Base-by-base conservation (phyloP, 305 asterid genomes). In the Rubia peregrina region DNA sequence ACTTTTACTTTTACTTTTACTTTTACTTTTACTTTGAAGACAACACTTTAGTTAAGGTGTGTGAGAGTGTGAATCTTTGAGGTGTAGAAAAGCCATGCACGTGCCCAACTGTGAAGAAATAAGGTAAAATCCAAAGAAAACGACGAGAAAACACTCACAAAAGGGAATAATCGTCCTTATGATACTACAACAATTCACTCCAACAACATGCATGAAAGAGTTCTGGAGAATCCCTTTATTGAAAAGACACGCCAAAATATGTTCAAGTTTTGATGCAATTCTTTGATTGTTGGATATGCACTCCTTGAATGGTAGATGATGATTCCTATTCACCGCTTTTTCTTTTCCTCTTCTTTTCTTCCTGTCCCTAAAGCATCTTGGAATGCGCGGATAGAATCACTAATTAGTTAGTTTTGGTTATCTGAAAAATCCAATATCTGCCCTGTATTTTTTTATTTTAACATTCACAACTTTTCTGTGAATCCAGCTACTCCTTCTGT, bases 151-250 rank as follows among this genome's bases (percentile, higher is more conserved):
- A 76, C 68, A 73, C 76, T 56, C 79, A 80, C 73, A 79, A 85
- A 88, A 85, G 86, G 84, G 83, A 81, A 73, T 75, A 82, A 75
- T 84, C 87, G 87, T 82, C 91, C 87, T 84, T 67, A 73, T 70
- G 75, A 79, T 72, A 78, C 33, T 56, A 56, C 33, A 21, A 59
- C 22, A 49, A 49, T 49, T 49, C 21, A 49, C 57, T 49, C 57
- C 19, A 49, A 14, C 57, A 16, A 5, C 57, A 16, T 49, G 19
- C 4, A 49, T 4, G 21, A 16, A 7, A 49, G 26, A 24, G 26
- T 24, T 24, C 26, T 49, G 56, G 56, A 49, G 56, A 16, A 49
- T 49, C 56, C 57, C 19, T 49, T 49, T 49, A 16, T 16, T 49
- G 57, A 49, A 49, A 49, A 49, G 57, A 49, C 57, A 16, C 21